Conservation (phyloP, 768 basidiomycete species). For the Lactarius quietus region DNA sequence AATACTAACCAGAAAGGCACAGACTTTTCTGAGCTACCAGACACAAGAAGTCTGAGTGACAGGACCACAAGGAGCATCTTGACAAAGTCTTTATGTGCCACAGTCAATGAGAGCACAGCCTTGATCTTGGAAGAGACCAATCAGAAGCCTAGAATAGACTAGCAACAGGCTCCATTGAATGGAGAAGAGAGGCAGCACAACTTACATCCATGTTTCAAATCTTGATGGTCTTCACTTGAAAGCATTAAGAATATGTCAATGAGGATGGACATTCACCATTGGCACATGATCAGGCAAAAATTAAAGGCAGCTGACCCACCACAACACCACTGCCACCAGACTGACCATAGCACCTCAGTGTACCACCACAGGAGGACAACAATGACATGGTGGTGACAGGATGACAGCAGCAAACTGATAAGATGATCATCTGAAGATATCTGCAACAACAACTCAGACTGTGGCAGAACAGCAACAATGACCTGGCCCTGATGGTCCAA, state of each 20-base stretch:
- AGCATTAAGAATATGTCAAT: slow-evolving; percentile 26
- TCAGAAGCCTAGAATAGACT: slow-evolving; percentile 12
- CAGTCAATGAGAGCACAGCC: slow-evolving; percentile 61
- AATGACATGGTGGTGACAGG: no score
- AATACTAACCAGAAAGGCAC: slow-evolving; percentile 75
- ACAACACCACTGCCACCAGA: no score
- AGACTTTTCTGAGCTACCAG: slow-evolving; percentile 87
- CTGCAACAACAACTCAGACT: no score
- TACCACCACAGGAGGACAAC: no score
- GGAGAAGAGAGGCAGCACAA: slow-evolving; percentile 4
- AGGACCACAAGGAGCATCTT: slow-evolving; percentile 78
- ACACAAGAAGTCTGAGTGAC: slow-evolving; percentile 62
- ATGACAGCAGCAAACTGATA: no score
- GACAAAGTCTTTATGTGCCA: slow-evolving; percentile 87
- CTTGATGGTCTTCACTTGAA: slow-evolving; percentile 63
- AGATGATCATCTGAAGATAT: no score
- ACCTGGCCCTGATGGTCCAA: no score
- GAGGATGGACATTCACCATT: no score
- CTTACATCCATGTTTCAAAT: slow-evolving; percentile 79
- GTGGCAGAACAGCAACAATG: no score
- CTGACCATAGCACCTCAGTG: no score
- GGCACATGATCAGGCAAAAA: no score
- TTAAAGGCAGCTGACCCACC: no score
- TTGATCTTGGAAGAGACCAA: slow-evolving; percentile 51
- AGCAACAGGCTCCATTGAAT: neutral